Evolutionary conservation across 2,329 filamentous ascomycete genomes (phyloP), one percentile per base, ranked within the genome.

Genomic region (Colletotrichum camelliae): DNA sequence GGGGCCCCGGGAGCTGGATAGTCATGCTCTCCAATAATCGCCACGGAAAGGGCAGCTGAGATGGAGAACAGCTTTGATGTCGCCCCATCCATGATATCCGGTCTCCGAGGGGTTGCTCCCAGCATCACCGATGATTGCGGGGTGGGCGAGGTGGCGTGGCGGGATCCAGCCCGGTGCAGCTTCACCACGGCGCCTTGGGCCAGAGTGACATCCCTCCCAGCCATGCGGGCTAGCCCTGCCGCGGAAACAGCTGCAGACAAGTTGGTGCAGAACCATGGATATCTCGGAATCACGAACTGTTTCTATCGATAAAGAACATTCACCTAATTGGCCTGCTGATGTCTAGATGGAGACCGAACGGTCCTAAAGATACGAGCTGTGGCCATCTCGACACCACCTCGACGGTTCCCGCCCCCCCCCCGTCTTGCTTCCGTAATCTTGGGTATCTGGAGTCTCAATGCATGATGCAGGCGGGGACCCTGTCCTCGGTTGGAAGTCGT

Each of bases 151-250:
- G 29, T 57, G 70, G 58, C 43, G 15, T 5, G 43, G 43, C 43
- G 12, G 43, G 62, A 57, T 67, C 62, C 69, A 67, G 33, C 55
- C 37, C 31, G 37, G 15, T 43, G 69, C 39, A 33, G 61, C 35
- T 35, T 8, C 15, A 62, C n/a, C 43, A n/a, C 43, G 7, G 43
- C 43, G n/a, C 43, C 43, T 24, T 21, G 12, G n/a, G 4, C 43
- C 2, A 24, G 62, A 72, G 72, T 64, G 69, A 65, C 69, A 65
- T 73, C 35, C 70, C 33, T 35, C 7, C 29, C 21, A 60, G n/a
- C 27, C 24, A 48, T 67, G 33, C 64, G 73, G 73, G 27, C 27
- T 75, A 75, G 73, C 73, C 73, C 37, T 68, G 58, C 43, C 43
- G 43, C 58, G 73, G 73, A 43, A 43, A 48, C 70, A 7, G 4